phyloP scores from a whole-genome alignment of 176 grass and related monocot species.

The Melocanna baccifera region DNA sequence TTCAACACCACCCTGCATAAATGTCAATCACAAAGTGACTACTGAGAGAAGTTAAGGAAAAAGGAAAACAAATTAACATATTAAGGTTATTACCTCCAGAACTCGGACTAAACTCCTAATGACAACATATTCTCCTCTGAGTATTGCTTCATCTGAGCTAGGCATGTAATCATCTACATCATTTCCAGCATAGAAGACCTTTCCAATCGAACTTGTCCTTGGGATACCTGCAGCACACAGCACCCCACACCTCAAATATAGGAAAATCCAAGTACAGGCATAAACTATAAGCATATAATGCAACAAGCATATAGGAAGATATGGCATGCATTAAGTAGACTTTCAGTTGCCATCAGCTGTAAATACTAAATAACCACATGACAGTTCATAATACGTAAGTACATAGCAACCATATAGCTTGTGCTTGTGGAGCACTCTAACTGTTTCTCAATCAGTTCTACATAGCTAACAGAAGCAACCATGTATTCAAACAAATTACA shows the following conservation, averaged over 20 bases:
- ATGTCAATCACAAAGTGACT: constrained; percentile 7
- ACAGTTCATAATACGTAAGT: not conserved
- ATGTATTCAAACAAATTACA: constrained; percentile 2
- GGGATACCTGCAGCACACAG: constrained; percentile 64
- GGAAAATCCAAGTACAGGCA: constrained; percentile 20
- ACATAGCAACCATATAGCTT: constrained; percentile 5
- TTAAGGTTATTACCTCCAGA: constrained; percentile 65
- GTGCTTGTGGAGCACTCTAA: not conserved
- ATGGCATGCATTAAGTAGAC: not conserved
- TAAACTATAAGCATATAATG: constrained; percentile 18
- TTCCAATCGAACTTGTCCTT: constrained; percentile 78
- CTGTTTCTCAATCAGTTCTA: constrained; percentile 15
- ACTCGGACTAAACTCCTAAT: constrained; percentile 96
- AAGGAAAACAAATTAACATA: constrained; percentile 21
- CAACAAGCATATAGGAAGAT: constrained; percentile 16
- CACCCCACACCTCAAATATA: constrained; percentile 1
- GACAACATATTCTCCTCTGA: constrained; percentile 86
- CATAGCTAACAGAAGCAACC: constrained; percentile 12
- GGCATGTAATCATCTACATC: constrained; percentile 66
- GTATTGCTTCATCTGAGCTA: constrained; percentile 90
- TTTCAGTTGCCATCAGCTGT: constrained; percentile 33
- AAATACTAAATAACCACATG: constrained; percentile 16
- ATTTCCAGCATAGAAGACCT: constrained; percentile 81
- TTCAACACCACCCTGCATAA: constrained; percentile 85
- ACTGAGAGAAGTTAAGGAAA: constrained; percentile 14